phyloP scores from a whole-genome alignment of 805 yeast genomes.

The Zygosaccharomyces gambellarensis region DNA sequence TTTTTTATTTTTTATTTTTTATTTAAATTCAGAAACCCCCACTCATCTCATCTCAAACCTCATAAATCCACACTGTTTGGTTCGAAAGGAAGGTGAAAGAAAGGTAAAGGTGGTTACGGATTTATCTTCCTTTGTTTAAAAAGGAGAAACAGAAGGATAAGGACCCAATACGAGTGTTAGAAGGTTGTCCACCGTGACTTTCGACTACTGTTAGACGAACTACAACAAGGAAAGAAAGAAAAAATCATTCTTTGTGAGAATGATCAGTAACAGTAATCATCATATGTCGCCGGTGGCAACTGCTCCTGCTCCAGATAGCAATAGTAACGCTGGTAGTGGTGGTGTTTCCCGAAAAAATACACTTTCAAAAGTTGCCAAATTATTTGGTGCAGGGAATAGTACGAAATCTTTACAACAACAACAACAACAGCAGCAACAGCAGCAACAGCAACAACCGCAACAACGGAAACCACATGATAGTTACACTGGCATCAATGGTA shows the following conservation, averaged over 20 bases:
- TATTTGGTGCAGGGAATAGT: slow-evolving; percentile 8
- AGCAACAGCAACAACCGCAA: neutral
- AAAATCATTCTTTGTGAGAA: neutral
- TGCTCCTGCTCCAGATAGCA: neutral
- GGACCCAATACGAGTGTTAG: no score
- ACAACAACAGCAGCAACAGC: neutral
- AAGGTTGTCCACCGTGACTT: no score
- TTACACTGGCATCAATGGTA: neutral
- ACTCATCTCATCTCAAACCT: no score
- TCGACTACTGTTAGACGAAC: no score
- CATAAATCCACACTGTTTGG: no score
- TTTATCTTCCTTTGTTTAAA: no score
- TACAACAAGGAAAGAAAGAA: no score
- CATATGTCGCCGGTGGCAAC: neutral
- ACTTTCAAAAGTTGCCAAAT: slow-evolving; percentile 12
- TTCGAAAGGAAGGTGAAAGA: no score
- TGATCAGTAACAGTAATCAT: neutral
- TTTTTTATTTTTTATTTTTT: no score
- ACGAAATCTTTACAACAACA: neutral
- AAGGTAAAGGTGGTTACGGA: no score
- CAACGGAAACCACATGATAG: neutral
- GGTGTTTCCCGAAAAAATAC: slow-evolving; percentile 14
- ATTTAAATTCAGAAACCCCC: no score
- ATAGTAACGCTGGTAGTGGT: slow-evolving; percentile 1
- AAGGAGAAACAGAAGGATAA: no score